These are phyloP conservation scores for Adansonia rubrostipa DNA, from an alignment of 441 rosid species.

Conservation along the genomic window DNA sequence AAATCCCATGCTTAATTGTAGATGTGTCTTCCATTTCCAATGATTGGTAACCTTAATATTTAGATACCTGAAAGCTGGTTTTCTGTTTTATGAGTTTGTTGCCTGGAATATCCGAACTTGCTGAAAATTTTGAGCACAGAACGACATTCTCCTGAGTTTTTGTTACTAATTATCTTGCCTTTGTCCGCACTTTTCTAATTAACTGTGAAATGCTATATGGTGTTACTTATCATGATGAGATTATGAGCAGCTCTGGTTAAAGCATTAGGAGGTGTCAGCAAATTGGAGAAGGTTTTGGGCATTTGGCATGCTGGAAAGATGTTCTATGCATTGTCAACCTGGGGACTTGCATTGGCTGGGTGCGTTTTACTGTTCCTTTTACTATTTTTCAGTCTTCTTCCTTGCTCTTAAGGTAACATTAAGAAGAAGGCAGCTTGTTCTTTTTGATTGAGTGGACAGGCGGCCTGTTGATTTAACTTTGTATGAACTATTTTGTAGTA, in stretches of 20 bases:
- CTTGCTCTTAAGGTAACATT: not conserved
- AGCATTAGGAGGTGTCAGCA: constrained; percentile 69
- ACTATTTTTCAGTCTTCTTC: not conserved
- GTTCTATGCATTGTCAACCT: constrained; percentile 77
- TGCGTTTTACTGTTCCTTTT: constrained; percentile 33
- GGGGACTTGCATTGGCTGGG: constrained; percentile 86
- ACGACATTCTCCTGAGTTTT: not conserved
- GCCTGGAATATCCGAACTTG: not conserved
- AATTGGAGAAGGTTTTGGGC: constrained; percentile 64
- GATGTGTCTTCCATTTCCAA: not conserved
- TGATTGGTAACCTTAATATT: not conserved
- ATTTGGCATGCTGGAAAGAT: constrained; percentile 89
- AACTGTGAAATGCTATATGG: not conserved
- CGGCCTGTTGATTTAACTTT: not conserved
- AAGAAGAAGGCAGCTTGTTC: not conserved
- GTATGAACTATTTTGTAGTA: not conserved
- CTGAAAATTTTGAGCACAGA: not conserved
- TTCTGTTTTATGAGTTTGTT: constrained; percentile 5
- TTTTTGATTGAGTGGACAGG: not conserved
- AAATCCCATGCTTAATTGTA: not conserved
- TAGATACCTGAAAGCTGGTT: constrained; percentile 2
- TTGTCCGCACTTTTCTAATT: not conserved
- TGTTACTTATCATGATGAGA: constrained; percentile 14
- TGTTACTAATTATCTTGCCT: not conserved
- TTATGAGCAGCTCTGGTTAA: constrained; percentile 58